These are phyloP conservation scores for Entoloma clypeatum DNA, from an alignment of 1,284 basidiomycete species.

Conservation along the genomic window DNA sequence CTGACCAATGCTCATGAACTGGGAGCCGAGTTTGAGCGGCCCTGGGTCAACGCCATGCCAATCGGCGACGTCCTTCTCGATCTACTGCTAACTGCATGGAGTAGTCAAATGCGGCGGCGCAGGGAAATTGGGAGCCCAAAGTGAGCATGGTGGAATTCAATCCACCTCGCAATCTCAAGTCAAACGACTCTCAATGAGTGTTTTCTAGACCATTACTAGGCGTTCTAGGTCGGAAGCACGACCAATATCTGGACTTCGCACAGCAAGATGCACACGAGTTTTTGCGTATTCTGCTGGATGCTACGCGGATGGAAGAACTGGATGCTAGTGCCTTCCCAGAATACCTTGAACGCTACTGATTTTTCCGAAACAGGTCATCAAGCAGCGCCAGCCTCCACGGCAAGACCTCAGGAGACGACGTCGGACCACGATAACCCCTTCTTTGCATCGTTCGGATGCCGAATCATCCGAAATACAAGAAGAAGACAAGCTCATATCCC, in stretches of 20 bases:
- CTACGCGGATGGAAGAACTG: slow-evolving; percentile 93
- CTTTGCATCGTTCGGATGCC: slow-evolving; percentile 5
- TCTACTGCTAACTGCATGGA: slow-evolving; percentile 59
- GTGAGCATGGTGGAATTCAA: slow-evolving; percentile 34
- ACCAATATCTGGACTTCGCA: slow-evolving; percentile 87
- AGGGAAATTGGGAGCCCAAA: slow-evolving; percentile 60
- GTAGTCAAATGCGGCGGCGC: slow-evolving; percentile 44
- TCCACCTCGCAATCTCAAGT: neutral
- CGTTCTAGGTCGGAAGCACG: slow-evolving; percentile 79
- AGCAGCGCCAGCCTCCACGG: slow-evolving; percentile 60
- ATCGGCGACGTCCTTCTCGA: slow-evolving; percentile 61
- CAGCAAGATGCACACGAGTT: slow-evolving; percentile 97
- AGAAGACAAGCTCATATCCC: slow-evolving; percentile 58
- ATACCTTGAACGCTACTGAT: slow-evolving; percentile 12
- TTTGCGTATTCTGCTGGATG: slow-evolving; percentile 83
- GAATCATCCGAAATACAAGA: slow-evolving; percentile 23
- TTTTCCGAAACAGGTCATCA: slow-evolving; percentile 57
- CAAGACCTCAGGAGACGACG: slow-evolving; percentile 40
- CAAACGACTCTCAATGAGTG: slow-evolving; percentile 11
- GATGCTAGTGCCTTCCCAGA: slow-evolving; percentile 57
- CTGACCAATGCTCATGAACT: slow-evolving; percentile 62
- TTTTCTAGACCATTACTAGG: slow-evolving; percentile 54
- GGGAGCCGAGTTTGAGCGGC: slow-evolving; percentile 46
- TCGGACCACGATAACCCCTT: slow-evolving; percentile 29
- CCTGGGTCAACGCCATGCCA: slow-evolving; percentile 56